phyloP scores from a whole-genome alignment of 257 asterid genomes.

The Sherardia arvensis region DNA sequence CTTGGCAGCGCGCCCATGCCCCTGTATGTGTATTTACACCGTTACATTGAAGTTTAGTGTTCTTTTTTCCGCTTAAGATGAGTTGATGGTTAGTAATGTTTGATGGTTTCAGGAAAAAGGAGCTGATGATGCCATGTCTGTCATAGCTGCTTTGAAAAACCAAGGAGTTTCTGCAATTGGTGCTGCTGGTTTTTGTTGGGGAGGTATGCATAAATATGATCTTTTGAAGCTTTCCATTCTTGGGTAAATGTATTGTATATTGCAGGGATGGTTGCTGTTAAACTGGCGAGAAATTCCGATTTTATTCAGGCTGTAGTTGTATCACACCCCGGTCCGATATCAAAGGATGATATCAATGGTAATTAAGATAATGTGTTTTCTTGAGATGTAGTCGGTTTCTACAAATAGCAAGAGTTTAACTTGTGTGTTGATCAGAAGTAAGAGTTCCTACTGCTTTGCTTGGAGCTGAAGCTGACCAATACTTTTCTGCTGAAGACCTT shows the following conservation, averaged over 20 bases:
- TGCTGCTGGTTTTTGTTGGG: slow-evolving; percentile 71
- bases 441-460: slow-evolving; percentile 46
- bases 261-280: slow-evolving; percentile 38
- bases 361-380: background rate
- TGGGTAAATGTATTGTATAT: background rate
- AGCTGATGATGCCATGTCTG: slow-evolving; percentile 42
- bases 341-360: slow-evolving; percentile 57
- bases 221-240: background rate
- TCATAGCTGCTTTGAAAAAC: slow-evolving; percentile 37
- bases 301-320: slow-evolving; percentile 45
- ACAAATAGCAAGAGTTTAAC: background rate
- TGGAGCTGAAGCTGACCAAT: slow-evolving; percentile 51
- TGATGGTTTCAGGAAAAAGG: slow-evolving; percentile 36
- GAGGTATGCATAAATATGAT: slow-evolving; percentile 26
- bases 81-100: background rate
- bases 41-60: background rate
- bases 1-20: slow-evolving; percentile 37
- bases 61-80: background rate
- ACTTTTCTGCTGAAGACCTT: slow-evolving; percentile 35
- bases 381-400: background rate
- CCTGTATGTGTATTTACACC: slow-evolving; percentile 25
- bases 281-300: slow-evolving; percentile 41
- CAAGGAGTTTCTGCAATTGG: slow-evolving; percentile 42
- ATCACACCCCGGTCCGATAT: slow-evolving; percentile 54
- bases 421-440: slow-evolving; percentile 35